A percentile compares a stretch with the other conserved stretches of the same genome.
Evolutionary conservation across 2,329 filamentous ascomycete genomes (phyloP).

Genomic region (Xylaria sp.): DNA sequence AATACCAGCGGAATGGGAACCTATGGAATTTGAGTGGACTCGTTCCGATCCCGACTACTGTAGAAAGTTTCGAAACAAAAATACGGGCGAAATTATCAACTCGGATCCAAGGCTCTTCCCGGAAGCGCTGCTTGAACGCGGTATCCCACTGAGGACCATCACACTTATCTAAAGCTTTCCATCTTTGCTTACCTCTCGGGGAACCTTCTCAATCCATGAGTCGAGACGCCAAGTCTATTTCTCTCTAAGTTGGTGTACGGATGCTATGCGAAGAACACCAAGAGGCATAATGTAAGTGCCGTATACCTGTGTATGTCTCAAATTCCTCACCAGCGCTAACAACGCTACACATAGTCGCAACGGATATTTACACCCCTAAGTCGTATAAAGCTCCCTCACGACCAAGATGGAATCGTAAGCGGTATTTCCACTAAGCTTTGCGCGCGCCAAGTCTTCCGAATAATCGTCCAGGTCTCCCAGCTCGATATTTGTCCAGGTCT

Average conservation of each 20-base stretch:
- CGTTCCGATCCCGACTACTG: slow-evolving; percentile 31
- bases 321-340: no score
- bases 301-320: no score
- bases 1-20: slow-evolving; percentile 35
- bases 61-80: slow-evolving; percentile 30
- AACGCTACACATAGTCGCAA: no score
- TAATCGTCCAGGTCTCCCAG: neutral
- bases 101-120: slow-evolving; percentile 39
- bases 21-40: slow-evolving; percentile 29
- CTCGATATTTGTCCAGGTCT: neutral
- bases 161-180: slow-evolving; percentile 32
- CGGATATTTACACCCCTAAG: no score
- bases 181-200: neutral
- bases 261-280: no score
- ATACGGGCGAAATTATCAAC: slow-evolving; percentile 36
- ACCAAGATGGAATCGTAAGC: no score
- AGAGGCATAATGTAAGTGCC: no score
- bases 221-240: no score
- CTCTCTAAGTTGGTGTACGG: no score
- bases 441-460: no score
- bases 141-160: slow-evolving; percentile 32
- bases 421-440: no score
- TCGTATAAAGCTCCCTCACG: no score
- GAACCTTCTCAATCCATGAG: neutral
- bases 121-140: slow-evolving; percentile 32